These are phyloP conservation scores for Hura crepitans DNA, from an alignment of 441 rosid genomes.

Conservation along the genomic window DNA sequence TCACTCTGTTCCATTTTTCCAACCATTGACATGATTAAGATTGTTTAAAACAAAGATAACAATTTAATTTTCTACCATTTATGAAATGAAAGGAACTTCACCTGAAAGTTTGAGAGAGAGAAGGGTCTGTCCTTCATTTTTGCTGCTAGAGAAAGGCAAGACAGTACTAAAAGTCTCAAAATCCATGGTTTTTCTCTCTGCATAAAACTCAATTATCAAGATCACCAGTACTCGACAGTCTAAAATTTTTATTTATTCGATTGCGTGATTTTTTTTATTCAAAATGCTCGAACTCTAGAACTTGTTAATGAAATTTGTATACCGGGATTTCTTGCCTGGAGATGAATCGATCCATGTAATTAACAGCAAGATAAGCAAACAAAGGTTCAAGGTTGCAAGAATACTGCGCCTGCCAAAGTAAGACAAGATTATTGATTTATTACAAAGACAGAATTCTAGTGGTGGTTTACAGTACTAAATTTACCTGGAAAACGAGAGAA, in stretches of 20 bases:
- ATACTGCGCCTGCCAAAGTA: constrained; percentile 34
- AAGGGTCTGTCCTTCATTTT: constrained; percentile 46
- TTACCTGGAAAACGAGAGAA: constrained; percentile 48
- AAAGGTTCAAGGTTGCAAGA: constrained; percentile 39
- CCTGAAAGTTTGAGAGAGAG: constrained; percentile 41
- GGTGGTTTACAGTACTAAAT: background rate
- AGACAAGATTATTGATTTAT: constrained; percentile 7
- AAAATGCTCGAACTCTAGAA: too few relatives aligned
- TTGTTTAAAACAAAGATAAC: too few relatives aligned
- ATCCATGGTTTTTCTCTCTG: constrained; percentile 56
- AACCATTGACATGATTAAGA: background rate
- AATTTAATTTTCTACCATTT: too few relatives aligned
- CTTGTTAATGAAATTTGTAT: constrained; percentile 4
- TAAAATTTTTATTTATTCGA: background rate
- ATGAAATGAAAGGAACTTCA: background rate
- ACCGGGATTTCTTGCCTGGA: constrained; percentile 46
- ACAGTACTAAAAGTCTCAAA: constrained; percentile 37
- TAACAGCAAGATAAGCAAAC: constrained; percentile 53
- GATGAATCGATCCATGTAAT: constrained; percentile 62
- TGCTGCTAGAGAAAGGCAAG: constrained; percentile 57
- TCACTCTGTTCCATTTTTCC: constrained; percentile 27
- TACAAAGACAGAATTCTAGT: background rate
- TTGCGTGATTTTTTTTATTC: too few relatives aligned
- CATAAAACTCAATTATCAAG: constrained; percentile 3
- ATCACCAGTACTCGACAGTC: background rate